phyloP scores from a whole-genome alignment of 768 basidiomycete genomes.

The Amanita inopinata region DNA sequence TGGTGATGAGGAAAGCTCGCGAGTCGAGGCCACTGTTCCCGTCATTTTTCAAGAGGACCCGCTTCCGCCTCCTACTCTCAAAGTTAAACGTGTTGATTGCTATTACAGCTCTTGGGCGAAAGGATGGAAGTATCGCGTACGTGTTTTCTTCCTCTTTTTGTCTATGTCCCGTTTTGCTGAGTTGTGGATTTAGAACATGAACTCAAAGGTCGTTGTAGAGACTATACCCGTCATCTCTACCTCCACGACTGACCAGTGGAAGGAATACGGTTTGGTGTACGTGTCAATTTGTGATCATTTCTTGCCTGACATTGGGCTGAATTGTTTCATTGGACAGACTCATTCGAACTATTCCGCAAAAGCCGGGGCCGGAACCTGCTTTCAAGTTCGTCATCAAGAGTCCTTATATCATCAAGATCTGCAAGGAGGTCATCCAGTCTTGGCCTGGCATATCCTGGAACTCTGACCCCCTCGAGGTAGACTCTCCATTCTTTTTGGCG shows the following conservation, averaged over 20 bases:
- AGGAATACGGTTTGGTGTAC: conserved; percentile 46
- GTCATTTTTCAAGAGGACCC: conserved; percentile 26
- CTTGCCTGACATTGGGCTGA: neutral
- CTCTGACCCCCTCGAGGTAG: conserved; percentile 44
- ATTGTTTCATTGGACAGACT: conserved; percentile 23
- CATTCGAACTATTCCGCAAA: conserved; percentile 38
- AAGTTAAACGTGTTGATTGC: conserved; percentile 52
- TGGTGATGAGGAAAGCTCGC: conserved; percentile 3
- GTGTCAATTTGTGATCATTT: conserved; percentile 9
- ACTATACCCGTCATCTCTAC: conserved; percentile 27
- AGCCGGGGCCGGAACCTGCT: conserved; percentile 29
- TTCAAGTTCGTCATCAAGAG: conserved; percentile 52
- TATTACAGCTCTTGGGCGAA: conserved; percentile 50
- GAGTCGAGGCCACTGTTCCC: conserved; percentile 16
- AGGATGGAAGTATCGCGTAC: conserved; percentile 46
- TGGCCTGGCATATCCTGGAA: conserved; percentile 59
- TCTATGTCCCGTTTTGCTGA: neutral
- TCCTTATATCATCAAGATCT: conserved; percentile 44
- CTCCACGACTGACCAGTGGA: conserved; percentile 43
- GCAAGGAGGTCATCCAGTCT: conserved; percentile 45
- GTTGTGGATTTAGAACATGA: conserved; percentile 32
- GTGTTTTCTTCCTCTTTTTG: conserved; percentile 1
- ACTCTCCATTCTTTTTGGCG: neutral
- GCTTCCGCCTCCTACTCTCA: conserved; percentile 35
- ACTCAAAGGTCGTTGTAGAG: conserved; percentile 43